Evolutionary conservation across 1,284 basidiomycete species (phyloP), one percentile per base, ranked within the genome.

Genomic region (Pseudozyma thailandica): DNA sequence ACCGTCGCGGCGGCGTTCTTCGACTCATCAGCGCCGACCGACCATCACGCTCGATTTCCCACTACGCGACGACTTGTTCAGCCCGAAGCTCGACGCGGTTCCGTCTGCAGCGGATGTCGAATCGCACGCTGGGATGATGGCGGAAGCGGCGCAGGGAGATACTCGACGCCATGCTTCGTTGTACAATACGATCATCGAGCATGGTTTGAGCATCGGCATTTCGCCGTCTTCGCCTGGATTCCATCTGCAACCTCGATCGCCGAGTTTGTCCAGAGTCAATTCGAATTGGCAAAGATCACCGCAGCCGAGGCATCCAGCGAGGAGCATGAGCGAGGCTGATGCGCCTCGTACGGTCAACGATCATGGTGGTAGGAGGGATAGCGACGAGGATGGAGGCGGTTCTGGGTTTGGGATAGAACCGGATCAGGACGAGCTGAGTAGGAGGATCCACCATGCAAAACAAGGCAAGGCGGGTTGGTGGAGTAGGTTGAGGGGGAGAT

Each of bases 221-320:
- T 74, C 73, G n/a, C 78, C 79, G 1, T 74, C 72, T 48, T 80
- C 78, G 27, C 80, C 80, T 1, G 80, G 80, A 1, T 82, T 82
- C 65, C 71, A 80, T 35, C 63, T 82, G 25, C 64, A 73, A 45
- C 61, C 74, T 13, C 65, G 71, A 30, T 63, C 60, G 21, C 66
- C 66, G 1, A 60, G 56, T n/a, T 23, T 58, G 13, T 56, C 52
- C 9, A 30, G 52, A 3, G 45, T 28, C 25, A 48, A 45, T 16
- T 60, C 57, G 25, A 49, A 27, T n/a, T 56, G 53, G 57, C 49
- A 54, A 20, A 30, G 45, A 5, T 42, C 53, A 7, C 39, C 39
- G 4, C n/a, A 50, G 66, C 66, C 4, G 66, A 70, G 13, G 33
- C 33, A 9, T n/a, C 33, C 13, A 35, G 6, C n/a, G 33, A 35